Conservation (phyloP, 2,329 filamentous ascomycete species). For the Penicillium hordei region DNA sequence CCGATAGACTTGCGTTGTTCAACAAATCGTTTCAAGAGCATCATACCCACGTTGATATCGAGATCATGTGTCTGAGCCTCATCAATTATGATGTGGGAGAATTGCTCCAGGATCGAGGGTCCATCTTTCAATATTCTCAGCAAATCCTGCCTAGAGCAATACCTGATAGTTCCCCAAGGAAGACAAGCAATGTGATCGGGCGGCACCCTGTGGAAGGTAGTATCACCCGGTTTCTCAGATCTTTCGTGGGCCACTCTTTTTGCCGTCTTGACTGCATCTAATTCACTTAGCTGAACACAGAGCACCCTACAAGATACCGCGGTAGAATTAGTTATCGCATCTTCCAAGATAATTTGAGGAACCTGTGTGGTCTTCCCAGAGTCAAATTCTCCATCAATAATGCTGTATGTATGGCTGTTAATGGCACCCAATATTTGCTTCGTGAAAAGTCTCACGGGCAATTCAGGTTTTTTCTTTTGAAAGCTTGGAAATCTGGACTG, state of each 20-base stretch:
- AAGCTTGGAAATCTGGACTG: neutral
- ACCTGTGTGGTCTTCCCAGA: slow-evolving; percentile 53
- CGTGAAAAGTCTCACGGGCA: slow-evolving; percentile 45
- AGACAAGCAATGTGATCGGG: slow-evolving; percentile 35
- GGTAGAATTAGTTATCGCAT: slow-evolving; percentile 41
- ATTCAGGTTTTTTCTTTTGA: neutral
- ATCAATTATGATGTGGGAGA: slow-evolving; percentile 53
- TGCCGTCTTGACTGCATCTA: slow-evolving; percentile 51
- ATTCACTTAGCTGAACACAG: slow-evolving; percentile 53
- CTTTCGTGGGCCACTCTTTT: slow-evolving; percentile 50
- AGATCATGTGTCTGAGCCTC: slow-evolving; percentile 53
- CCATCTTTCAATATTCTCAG: slow-evolving; percentile 46
- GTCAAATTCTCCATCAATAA: slow-evolving; percentile 49
- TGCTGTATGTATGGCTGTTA: slow-evolving; percentile 43
- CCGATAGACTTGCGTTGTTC: slow-evolving; percentile 33
- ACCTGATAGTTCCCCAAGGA: slow-evolving; percentile 46
- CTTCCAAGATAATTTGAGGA: slow-evolving; percentile 55
- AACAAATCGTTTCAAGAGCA: slow-evolving; percentile 46
- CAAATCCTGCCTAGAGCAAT: slow-evolving; percentile 53
- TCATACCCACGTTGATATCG: slow-evolving; percentile 48
- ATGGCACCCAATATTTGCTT: slow-evolving; percentile 41
- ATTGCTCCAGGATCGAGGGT: slow-evolving; percentile 38
- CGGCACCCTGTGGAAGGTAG: slow-evolving; percentile 50
- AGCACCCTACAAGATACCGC: slow-evolving; percentile 51
- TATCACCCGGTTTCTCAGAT: slow-evolving; percentile 40